Percentiles rank a stretch among this genome's conserved stretches.
Evolutionary conservation across 345 rosid genomes (phyloP).

Genomic region (Melastoma malabathricum): DNA sequence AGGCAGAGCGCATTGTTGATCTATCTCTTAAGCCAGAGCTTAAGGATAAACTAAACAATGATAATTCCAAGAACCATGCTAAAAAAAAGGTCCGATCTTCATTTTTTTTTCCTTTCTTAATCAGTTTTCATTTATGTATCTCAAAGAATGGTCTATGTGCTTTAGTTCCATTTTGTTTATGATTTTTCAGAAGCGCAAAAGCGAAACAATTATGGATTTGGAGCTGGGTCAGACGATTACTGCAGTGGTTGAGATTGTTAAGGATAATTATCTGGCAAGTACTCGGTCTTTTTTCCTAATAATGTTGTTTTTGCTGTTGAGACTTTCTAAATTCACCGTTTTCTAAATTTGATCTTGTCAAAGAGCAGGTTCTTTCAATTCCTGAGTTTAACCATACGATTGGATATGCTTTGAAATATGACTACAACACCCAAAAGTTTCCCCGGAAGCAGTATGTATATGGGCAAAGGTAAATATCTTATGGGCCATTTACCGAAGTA

Average conservation of each 20-base stretch:
- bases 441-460: conserved; percentile 43
- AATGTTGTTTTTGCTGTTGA: conserved; percentile 5
- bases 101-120: background rate
- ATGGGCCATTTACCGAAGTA: background rate
- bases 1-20: conserved; percentile 71
- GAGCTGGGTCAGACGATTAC: conserved; percentile 62
- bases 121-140: background rate
- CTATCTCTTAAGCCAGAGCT: conserved; percentile 73
- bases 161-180: conserved; percentile 3
- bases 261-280: conserved; percentile 90
- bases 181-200: conserved; percentile 61
- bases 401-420: conserved; percentile 73
- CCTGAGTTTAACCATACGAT: conserved; percentile 59
- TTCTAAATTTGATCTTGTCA: background rate
- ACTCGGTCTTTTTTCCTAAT: background rate
- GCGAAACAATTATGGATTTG: conserved; percentile 41
- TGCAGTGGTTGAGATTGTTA: conserved; percentile 86
- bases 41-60: conserved; percentile 21
- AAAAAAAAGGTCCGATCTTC: conserved; percentile 44
- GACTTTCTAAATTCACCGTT: conserved; percentile 10
- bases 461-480: conserved; percentile 58
- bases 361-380: conserved; percentile 67
- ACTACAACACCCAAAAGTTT: conserved; percentile 76
- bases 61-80: conserved; percentile 24
- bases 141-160: background rate